Evolutionary conservation across 2,329 filamentous ascomycete species (phyloP), one percentile per base, ranked within the genome.

Genomic region (Colletotrichum sidae): DNA sequence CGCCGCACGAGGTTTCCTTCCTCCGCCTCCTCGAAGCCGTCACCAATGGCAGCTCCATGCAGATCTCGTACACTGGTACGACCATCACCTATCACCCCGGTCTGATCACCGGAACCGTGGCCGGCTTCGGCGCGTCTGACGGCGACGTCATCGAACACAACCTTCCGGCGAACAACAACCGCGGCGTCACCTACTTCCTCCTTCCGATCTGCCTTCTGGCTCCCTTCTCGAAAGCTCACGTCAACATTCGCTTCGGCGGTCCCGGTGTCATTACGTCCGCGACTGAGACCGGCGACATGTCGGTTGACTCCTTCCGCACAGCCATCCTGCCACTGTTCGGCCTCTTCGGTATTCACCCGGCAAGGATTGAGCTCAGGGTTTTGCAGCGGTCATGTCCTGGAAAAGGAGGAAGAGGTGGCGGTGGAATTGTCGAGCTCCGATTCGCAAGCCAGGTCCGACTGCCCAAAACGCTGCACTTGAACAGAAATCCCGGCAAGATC

Each of bases 31-130:
- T 99, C 74, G 96, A 98, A 78, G 87, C 93, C 70, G 86, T 99
- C 72, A 99, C 96, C 74, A 99, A 99, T 83, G 96, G 96, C 80
- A 92, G 92, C 63, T 90, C 92, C 60, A 93, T 98, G 81, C 94
- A 97, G 74, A 97, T 99, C 71, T 97, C 94, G 10, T 96, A 97
- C 81, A 97, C 94, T 1, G 96, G 96, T 75, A 98, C 96, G 0
- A 94, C 93, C 1, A 87, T 99, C 60, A 90, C 94, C 42, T 99
- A 96, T 80, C 91, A 92, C 70, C 96, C 96, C 0, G 96, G 96
- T 41, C 84, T 99, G 45, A 96, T 99, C 73, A 96, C 93, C 0
- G 96, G 96, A 67, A 91, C 90, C 51, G 88, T 92, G 33, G 84
- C 92, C 17, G 93, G 93, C 15, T 86, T 90, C 54, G 93, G 93